A percentile compares a stretch with the other conserved stretches of the same genome.
These are phyloP conservation scores for Solanum medicagineum DNA, from an alignment of 257 asterid genomes.

Conservation along the genomic window DNA sequence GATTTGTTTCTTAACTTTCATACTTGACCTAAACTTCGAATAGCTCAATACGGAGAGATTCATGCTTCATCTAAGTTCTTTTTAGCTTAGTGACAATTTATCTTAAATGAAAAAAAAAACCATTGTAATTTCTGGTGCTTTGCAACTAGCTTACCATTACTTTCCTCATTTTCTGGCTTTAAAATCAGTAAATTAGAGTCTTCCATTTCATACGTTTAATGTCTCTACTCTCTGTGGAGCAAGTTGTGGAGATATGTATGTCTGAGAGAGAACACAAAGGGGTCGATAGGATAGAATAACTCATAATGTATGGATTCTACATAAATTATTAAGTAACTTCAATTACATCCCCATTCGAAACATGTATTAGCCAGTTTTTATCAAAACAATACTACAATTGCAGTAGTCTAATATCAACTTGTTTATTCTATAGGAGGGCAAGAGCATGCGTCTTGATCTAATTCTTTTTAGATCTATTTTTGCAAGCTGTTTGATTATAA, in stretches of 20 bases:
- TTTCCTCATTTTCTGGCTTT: neutral
- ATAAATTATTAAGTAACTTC: neutral
- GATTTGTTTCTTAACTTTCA: neutral
- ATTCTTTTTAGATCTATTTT: no score
- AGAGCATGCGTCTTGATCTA: no score
- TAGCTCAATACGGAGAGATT: neutral
- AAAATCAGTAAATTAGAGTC: neutral
- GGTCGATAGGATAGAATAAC: neutral
- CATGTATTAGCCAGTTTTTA: neutral
- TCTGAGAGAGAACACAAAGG: no score
- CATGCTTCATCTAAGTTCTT: neutral
- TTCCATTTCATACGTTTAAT: neutral
- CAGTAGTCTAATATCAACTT: neutral
- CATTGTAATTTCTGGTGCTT: neutral
- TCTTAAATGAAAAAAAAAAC: neutral
- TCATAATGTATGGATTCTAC: neutral
- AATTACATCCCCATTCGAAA: neutral
- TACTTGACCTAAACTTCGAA: neutral
- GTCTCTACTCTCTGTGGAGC: neutral
- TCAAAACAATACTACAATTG: neutral
- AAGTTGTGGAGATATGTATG: no score
- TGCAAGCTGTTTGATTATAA: neutral
- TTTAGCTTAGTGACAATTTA: neutral
- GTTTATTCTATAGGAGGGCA: no score
- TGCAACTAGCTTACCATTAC: neutral